Evolutionary conservation across 2,329 filamentous ascomycete genomes (phyloP), one percentile per base, ranked within the genome.

Genomic region (Raffaelea arxii): DNA sequence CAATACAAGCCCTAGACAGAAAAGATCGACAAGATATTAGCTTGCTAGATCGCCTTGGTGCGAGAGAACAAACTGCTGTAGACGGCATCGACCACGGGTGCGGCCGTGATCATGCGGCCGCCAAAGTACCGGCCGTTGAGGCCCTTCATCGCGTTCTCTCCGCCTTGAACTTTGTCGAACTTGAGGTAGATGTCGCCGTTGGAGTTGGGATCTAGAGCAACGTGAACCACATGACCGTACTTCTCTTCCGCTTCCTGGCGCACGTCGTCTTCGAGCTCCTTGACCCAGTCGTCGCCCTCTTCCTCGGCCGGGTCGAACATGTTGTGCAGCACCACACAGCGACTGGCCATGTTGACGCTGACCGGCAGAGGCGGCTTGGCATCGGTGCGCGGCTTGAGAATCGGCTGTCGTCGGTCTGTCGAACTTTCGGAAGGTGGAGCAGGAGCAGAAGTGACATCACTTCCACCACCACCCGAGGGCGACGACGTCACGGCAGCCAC

Each of bases 141-240:
- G 61, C 92, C 92, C 65, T 94, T 94, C 69, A 97, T 94, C 58
- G 92, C 92, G 63, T 96, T 97, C 68, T 96, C 88, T 63, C 91
- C 91, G 58, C 91, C 91, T 64, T 90, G 81, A 52, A 97, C 86
- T 60, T 88, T 85, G 68, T 95, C 89, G 70, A 98, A 98, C 67
- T 98, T 98, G 65, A 98, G 82, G 67, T 95, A 98, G 58, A 98
- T 91, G 63, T 98, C 92, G 67, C 92, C 92, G 65, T 86, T 80
- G 41, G 89, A 92, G 69, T 94, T 94, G 55, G 86, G 81, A 72
- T 97, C 91, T 67, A 95, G 78, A 58, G 89, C 80, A 68, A 97
- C 94, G 79, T 98, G 92, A 65, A 97, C 89, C 59, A 98, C 91
- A 59, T 91, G 86, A 61, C 92, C 92, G 73, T 97, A 98, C 74